These are phyloP conservation scores for Talinum fruticosum DNA, from an alignment of 148 eudicot species.

Conservation along the genomic window DNA sequence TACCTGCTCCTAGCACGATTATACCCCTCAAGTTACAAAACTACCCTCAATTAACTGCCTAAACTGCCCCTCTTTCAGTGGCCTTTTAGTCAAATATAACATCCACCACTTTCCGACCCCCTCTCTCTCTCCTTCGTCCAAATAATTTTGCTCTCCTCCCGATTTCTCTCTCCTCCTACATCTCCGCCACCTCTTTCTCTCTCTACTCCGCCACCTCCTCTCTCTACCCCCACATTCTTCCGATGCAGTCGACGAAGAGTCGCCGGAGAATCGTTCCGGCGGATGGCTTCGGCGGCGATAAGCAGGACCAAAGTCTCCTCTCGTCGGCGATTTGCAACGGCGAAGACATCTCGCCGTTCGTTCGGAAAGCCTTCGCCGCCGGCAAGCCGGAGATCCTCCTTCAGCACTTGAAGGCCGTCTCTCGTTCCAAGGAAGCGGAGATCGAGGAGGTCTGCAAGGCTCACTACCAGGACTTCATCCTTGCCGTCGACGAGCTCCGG, in stretches of 20 bases:
- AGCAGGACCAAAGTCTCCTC: constrained; percentile 73
- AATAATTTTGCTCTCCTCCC: background rate
- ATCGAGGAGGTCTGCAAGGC: constrained; percentile 83
- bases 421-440: constrained; percentile 71
- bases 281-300: constrained; percentile 42
- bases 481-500: constrained; percentile 95
- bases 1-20: background rate
- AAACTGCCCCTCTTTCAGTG: background rate
- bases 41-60: background rate
- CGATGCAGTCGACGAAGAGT: constrained; percentile 47
- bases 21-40: background rate
- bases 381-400: constrained; percentile 76
- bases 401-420: constrained; percentile 62
- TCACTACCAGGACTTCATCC: constrained; percentile 93
- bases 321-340: constrained; percentile 86
- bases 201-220: constrained; percentile 19
- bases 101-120: background rate
- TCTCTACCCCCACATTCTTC: background rate
- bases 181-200: constrained; percentile 12
- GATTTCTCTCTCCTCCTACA: background rate
- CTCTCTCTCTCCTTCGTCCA: background rate
- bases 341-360: constrained; percentile 81
- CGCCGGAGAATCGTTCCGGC: constrained; percentile 64
- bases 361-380: constrained; percentile 73
- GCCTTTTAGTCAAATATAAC: constrained; percentile 12